Evolutionary conservation across 306 rosid species (phyloP).

Genomic region (Cicer yamashitae): DNA sequence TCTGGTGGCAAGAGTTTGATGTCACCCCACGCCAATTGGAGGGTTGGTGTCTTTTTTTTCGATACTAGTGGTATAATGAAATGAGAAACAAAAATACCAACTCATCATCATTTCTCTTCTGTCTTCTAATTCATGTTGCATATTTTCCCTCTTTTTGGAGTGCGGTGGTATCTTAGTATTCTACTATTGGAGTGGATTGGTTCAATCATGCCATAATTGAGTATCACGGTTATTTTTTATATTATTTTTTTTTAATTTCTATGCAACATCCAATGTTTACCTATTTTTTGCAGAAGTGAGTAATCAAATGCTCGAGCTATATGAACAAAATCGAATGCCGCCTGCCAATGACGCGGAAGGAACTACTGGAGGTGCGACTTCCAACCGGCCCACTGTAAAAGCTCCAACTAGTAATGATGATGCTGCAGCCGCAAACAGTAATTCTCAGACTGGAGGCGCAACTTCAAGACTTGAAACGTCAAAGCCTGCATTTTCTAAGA

Average conservation of each 20-base stretch:
- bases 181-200: conserved; percentile 31
- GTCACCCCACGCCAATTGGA: conserved; percentile 99
- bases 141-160: conserved; percentile 7
- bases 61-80: conserved; percentile 50
- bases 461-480: conserved; percentile 57
- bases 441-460: conserved; percentile 65
- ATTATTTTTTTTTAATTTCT: conserved; percentile 13
- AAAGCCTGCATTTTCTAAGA: conserved; percentile 66
- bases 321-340: conserved; percentile 84
- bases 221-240: not conserved
- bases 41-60: conserved; percentile 81
- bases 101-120: conserved; percentile 42
- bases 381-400: conserved; percentile 55
- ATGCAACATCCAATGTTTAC: conserved; percentile 41
- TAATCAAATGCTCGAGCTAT: conserved; percentile 97
- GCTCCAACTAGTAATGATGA: conserved; percentile 70
- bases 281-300: conserved; percentile 84
- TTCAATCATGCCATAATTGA: conserved; percentile 11
- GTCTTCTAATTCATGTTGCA: conserved; percentile 28
- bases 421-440: conserved; percentile 57
- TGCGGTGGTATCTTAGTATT: conserved; percentile 30
- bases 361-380: conserved; percentile 60
- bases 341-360: conserved; percentile 80
- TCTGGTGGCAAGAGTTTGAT: conserved; percentile 99
- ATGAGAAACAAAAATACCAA: conserved; percentile 44